Evolutionary conservation across 768 basidiomycete genomes (phyloP).

Genomic region (Gloeostereum incarnatum): DNA sequence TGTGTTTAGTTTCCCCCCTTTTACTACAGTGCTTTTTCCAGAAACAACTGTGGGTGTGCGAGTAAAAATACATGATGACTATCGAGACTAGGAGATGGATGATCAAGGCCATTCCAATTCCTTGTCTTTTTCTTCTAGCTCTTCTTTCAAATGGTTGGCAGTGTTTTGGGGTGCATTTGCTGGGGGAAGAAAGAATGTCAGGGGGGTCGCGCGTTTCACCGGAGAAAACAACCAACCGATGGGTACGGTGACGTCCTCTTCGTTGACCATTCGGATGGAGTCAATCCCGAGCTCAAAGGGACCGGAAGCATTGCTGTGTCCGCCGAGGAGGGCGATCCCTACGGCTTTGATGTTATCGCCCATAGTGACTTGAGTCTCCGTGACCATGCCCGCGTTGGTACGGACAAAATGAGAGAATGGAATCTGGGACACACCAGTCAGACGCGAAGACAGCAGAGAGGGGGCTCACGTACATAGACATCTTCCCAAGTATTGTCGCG

Average conservation of each 20-base stretch:
- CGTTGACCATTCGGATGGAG: constrained; percentile 73
- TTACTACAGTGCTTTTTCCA: too few species aligned
- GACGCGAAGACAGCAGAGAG: constrained; percentile 7
- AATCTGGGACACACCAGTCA: constrained; percentile 38
- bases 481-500: constrained; percentile 71
- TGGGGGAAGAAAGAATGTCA: background rate
- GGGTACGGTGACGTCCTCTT: constrained; percentile 35
- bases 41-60: too few species aligned
- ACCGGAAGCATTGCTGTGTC: constrained; percentile 67
- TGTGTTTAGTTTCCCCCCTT: too few species aligned
- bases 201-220: background rate
- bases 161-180: background rate
- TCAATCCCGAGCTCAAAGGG: constrained; percentile 79
- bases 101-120: constrained; percentile 10
- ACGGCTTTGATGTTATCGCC: constrained; percentile 68
- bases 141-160: background rate
- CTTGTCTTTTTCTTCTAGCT: constrained; percentile 14
- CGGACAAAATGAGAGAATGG: constrained; percentile 71
- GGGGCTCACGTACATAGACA: constrained; percentile 49
- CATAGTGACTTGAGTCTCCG: constrained; percentile 68
- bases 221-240: background rate
- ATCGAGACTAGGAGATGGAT: too few species aligned
- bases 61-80: too few species aligned
- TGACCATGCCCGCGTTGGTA: constrained; percentile 65
- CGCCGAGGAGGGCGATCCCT: constrained; percentile 83